Conservation (phyloP, 352 stramenopile genomes). For the Pythium biforme region DNA sequence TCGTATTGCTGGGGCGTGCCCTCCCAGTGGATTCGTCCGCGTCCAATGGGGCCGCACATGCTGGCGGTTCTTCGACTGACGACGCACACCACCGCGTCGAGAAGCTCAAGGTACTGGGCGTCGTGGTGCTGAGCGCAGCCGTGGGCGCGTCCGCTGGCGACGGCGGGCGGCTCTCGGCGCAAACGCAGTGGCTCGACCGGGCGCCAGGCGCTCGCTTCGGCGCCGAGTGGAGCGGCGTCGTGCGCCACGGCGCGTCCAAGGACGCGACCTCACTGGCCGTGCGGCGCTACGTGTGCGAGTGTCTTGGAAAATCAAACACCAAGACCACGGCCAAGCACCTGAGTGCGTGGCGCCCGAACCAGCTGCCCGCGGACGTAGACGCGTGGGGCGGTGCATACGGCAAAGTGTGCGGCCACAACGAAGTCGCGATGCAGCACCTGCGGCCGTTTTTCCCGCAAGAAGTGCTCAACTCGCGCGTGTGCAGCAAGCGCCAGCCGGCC, state of each 20-base stretch:
- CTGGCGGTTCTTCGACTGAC: background rate
- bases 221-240: conserved; percentile 60
- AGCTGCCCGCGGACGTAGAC: conserved; percentile 57
- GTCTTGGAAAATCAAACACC: background rate
- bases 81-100: conserved; percentile 46
- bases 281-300: conserved; percentile 38
- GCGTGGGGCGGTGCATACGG: conserved; percentile 83
- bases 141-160: conserved; percentile 45
- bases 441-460: conserved; percentile 86
- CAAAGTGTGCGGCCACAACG: conserved; percentile 89
- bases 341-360: conserved; percentile 69
- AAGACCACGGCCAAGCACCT: conserved; percentile 30
- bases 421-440: conserved; percentile 85
- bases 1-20: conserved; percentile 44
- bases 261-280: conserved; percentile 63
- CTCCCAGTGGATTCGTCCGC: conserved; percentile 3
- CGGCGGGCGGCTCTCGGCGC: conserved; percentile 63
- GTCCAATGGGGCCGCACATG: background rate
- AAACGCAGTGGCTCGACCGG: conserved; percentile 85
- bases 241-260: conserved; percentile 77
- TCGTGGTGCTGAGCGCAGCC: conserved; percentile 57
- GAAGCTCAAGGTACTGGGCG: conserved; percentile 64
- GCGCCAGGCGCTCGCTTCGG: conserved; percentile 42
- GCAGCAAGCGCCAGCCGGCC: conserved; percentile 69
- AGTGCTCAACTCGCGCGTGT: conserved; percentile 88